A percentile compares a stretch with the other conserved stretches of the same genome.
Evolutionary conservation across 768 basidiomycete genomes (phyloP).

Genomic region (Termitomyces heimii): DNA sequence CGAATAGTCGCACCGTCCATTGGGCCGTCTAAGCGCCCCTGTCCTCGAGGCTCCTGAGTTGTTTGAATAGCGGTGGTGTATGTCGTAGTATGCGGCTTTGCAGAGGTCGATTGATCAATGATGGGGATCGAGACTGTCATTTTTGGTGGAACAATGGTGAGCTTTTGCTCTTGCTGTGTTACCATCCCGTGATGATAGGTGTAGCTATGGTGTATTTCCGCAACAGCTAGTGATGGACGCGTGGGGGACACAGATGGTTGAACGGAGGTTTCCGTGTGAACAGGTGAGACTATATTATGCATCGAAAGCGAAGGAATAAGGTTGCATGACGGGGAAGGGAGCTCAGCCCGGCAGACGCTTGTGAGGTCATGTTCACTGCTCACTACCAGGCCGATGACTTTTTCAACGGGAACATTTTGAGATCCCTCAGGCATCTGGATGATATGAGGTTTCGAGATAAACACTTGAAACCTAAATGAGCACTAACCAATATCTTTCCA

Average conservation of each 20-base stretch:
- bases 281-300: constrained; percentile 15
- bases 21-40: background rate
- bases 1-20: constrained; percentile 24
- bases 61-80: background rate
- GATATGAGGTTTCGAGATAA: background rate
- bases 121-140: constrained; percentile 4
- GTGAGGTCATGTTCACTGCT: constrained; percentile 31
- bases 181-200: constrained; percentile 14
- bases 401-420: constrained; percentile 40
- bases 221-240: constrained; percentile 23
- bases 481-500: constrained; percentile 75
- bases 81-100: background rate
- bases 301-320: constrained; percentile 20
- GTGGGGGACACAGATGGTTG: constrained; percentile 19
- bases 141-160: constrained; percentile 15
- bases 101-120: constrained; percentile 1
- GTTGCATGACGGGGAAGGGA: constrained; percentile 13
- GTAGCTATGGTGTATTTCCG: no score
- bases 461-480: background rate
- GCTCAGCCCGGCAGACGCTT: background rate
- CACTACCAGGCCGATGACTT: constrained; percentile 67
- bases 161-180: constrained; percentile 7
- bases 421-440: constrained; percentile 58
- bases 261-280: constrained; percentile 15
- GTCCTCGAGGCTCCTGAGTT: background rate